These are phyloP conservation scores for Fraxinus quadrangulata DNA, from an alignment of 257 asterid genomes.

Conservation along the genomic window DNA sequence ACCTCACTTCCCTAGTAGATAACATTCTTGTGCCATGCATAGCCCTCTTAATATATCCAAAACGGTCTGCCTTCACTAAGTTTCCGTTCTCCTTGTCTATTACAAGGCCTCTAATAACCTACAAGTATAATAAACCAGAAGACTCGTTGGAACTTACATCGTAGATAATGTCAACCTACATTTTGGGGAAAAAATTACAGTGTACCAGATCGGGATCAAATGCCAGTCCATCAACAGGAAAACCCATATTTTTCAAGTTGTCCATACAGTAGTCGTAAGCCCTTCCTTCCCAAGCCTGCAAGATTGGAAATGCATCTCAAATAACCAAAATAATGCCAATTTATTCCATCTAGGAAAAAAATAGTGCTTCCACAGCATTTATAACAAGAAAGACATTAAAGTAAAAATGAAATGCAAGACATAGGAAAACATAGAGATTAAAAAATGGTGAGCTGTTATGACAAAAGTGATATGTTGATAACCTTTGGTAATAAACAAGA, in stretches of 20 bases:
- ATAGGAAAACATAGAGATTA: neutral
- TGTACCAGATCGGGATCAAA: conserved; percentile 88
- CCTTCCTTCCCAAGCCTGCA: conserved; percentile 97
- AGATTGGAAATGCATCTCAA: neutral
- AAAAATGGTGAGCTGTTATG: neutral
- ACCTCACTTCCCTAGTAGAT: conserved; percentile 81
- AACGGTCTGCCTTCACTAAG: conserved; percentile 85
- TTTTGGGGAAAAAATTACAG: neutral
- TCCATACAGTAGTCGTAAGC: conserved; percentile 91
- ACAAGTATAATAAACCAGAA: conserved; percentile 24
- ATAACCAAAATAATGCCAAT: neutral
- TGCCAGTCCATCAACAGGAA: conserved; percentile 88
- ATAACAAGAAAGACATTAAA: neutral
- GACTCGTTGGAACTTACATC: conserved; percentile 11
- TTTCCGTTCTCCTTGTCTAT: conserved; percentile 89
- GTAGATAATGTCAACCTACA: neutral
- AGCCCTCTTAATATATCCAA: conserved; percentile 84
- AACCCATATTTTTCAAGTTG: conserved; percentile 73
- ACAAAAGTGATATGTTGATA: neutral
- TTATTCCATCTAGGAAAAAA: neutral
- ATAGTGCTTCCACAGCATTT: neutral
- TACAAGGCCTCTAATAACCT: conserved; percentile 92
- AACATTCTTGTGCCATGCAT: conserved; percentile 89
- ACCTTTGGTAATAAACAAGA: neutral
- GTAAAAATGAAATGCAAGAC: neutral